Evolutionary conservation across 2,329 filamentous ascomycete species (phyloP), one percentile per base, ranked within the genome.

Genomic region (Hypoxylon sp.): DNA sequence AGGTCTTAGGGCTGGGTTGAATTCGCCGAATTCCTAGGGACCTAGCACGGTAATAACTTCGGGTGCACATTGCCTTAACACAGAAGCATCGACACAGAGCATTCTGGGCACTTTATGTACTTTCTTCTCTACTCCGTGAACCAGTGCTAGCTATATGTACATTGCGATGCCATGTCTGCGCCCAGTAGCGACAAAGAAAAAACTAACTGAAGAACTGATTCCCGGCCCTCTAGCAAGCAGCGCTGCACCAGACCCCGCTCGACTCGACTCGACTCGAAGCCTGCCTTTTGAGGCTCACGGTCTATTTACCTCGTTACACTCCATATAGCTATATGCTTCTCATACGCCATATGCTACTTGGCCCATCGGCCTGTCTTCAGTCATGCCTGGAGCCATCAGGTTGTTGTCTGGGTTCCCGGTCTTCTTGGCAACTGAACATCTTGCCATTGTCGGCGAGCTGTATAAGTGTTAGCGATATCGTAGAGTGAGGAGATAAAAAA

Each of bases 381-480:
- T 85, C 79, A 88, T 86, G 60, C 91, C 92, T 21, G 90, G 85
- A 59, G 91, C 91, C 90, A 94, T 91, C 73, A 93, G 88, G 82
- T 94, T 93, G 60, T 89, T 94, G 80, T 92, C 86, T 63, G 91
- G 88, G 82, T 94, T 92, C 67, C 90, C 90, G 9, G 89, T 90
- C 64, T 91, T 92, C 87, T 98, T 98, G 73, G 94, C 92, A 58
- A 93, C 95, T 53, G 94, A 97, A 86, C 94, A 98, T 79, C 96
- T 92, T 67, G 96, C 96, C 96, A 99, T 99, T 64, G 96, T 99
- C 56, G 96, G 94, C 69, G 94, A 98, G 85, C 94, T 97, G 68
- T 48, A n/a, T 14, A 0, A 17, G 10, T 63, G 64, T 57, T 62
- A 72, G 72, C 67, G 63, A 68, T 11, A 4, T 52, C 36, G 28